A percentile compares a stretch with the other conserved stretches of the same genome.
Evolutionary conservation across 768 basidiomycete species (phyloP).

Genomic region (Collybiopsis luxurians): DNA sequence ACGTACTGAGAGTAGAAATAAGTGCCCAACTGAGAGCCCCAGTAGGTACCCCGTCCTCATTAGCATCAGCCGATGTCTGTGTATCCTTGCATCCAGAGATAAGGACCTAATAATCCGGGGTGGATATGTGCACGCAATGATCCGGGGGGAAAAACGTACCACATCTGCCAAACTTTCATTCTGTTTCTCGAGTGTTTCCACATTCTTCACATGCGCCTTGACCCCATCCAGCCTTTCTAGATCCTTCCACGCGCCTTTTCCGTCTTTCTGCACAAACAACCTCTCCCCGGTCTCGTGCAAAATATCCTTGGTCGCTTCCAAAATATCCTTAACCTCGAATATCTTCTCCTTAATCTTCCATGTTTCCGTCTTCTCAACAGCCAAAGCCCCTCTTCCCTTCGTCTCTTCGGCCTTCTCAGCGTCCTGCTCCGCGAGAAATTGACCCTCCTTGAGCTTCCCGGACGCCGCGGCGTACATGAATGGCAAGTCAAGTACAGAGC

Average conservation of each 20-base stretch:
- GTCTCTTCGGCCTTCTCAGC: background rate
- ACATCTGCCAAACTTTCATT: slow-evolving; percentile 8
- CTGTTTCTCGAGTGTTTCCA: background rate
- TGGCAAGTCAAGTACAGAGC: slow-evolving; percentile 48
- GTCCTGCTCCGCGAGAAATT: background rate
- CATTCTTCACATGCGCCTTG: slow-evolving; percentile 6
- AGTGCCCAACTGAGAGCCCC: slow-evolving; percentile 48
- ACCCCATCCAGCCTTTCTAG: slow-evolving; percentile 3
- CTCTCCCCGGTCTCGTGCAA: slow-evolving; percentile 2
- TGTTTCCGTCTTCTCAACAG: slow-evolving; percentile 4
- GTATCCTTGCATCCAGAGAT: slow-evolving; percentile 41
- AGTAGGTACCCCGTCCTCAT: slow-evolving; percentile 34
- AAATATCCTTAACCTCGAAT: slow-evolving; percentile 1
- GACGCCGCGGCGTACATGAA: slow-evolving; percentile 9
- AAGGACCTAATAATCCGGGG: slow-evolving; percentile 32
- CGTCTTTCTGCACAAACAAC: slow-evolving; percentile 3
- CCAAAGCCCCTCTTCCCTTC: slow-evolving; percentile 1
- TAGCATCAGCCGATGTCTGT: slow-evolving; percentile 49
- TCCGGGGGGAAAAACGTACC: background rate
- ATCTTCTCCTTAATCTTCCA: slow-evolving; percentile 1
- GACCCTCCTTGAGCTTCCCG: slow-evolving; percentile 4
- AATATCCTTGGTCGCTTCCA: slow-evolving; percentile 7
- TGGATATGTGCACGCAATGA: background rate
- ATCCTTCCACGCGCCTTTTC: background rate
- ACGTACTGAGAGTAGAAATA: slow-evolving; percentile 19